Evolutionary conservation across 495 filamentous ascomycete genomes (phyloP), one percentile per base, ranked within the genome.

Genomic region (Podospora sp.): DNA sequence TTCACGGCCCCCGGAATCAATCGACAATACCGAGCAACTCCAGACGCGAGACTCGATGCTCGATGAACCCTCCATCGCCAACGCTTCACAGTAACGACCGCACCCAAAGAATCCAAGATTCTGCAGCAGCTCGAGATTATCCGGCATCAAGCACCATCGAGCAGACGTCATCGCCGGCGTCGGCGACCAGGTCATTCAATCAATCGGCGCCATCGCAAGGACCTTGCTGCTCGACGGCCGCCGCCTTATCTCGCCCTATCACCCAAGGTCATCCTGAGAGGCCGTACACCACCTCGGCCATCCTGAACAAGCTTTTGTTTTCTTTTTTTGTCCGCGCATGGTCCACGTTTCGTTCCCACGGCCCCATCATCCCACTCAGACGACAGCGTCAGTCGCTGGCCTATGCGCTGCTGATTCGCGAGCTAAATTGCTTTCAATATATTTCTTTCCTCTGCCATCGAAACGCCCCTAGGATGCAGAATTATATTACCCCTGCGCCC

Each of bases 401-500:
- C 29, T 58, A 36, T 25, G n/a, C 16, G 29, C 14, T 33, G 51
- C 53, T 65, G 51, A 65, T 65, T 65, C 52, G 63, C 29, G 40
- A 58, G 26, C 20, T 56, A 65, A 26, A 65, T 65, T 65, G 35
- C 20, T 27, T 24, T 4, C 52, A 65, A 65, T 65, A 16, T 57
- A 65, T 21, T n/a, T 65, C 29, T 1, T 25, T 29, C 22, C 51
- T 24, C n/a, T n/a, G 33, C n/a, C 11, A n/a, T 6, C 51, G 33
- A 57, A 57, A 50, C 35, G 63, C 51, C 63, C 21, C 52, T 9
- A 65, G 63, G 27, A 56, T 65, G 63, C 63, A 51, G 35, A 22
- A 20, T 11, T 57, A 65, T 65, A 65, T 65, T 65, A 49, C 16
- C 56, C 56, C 1, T 25, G 52, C 25, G 12, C 63, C 63, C 27